Evolutionary conservation across 768 basidiomycete species (phyloP).

Genomic region (Hygrocybe punicea): DNA sequence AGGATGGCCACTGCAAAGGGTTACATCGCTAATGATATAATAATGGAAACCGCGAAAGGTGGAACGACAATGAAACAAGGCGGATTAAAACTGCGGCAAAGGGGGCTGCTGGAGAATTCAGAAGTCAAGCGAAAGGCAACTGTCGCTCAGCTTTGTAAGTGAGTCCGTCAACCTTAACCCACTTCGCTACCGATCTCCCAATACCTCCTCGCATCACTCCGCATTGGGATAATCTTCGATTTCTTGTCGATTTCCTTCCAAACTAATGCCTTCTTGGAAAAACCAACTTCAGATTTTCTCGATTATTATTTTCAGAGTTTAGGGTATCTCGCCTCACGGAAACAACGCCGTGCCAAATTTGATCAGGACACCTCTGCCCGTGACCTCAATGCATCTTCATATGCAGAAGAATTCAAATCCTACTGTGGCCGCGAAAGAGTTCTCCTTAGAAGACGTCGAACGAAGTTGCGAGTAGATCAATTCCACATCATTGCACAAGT

Average conservation of each 20-base stretch:
- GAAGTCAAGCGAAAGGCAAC: conserved; percentile 96
- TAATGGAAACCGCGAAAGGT: conserved; percentile 63
- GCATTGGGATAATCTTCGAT: not conserved
- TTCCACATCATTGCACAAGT: conserved; percentile 99
- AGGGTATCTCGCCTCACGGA: conserved; percentile 83
- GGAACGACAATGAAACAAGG: conserved; percentile 54
- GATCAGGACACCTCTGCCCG: conserved; percentile 77
- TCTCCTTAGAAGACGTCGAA: conserved; percentile 83
- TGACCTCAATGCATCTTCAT: conserved; percentile 52
- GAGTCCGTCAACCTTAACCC: not conserved
- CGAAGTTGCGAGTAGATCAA: conserved; percentile 89
- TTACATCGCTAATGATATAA: conserved; percentile 51
- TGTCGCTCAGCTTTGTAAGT: conserved; percentile 92
- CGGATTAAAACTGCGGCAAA: conserved; percentile 77
- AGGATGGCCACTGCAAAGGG: conserved; percentile 66
- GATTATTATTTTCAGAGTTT: conserved; percentile 98
- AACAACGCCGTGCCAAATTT: conserved; percentile 79
- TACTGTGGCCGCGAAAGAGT: conserved; percentile 95
- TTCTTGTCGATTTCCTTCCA: not conserved
- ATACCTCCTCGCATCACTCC: conserved; percentile 8
- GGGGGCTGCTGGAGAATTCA: conserved; percentile 72
- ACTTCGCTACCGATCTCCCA: not conserved
- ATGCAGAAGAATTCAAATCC: conserved; percentile 79
- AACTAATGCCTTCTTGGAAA: not conserved
- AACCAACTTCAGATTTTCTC: conserved; percentile 72